Base-by-base conservation (phyloP, 768 basidiomycete genomes). In the Vararia minispora region DNA sequence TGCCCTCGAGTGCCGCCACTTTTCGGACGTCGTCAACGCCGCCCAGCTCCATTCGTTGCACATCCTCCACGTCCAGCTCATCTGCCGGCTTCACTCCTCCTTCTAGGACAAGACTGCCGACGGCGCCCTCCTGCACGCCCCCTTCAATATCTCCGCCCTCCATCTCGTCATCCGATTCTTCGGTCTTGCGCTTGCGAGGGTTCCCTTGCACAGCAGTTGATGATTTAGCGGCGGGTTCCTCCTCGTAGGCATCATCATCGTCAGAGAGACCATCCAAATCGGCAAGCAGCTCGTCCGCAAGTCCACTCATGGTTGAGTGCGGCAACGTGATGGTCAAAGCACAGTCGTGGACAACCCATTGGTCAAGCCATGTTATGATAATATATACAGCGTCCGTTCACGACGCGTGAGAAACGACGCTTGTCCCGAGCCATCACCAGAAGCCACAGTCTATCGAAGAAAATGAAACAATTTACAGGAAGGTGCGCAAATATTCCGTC, bases 71-170 rank as follows among this genome's bases (percentile, higher is more conserved):
- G 55, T 97, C 91, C 30, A 98, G 66, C 61, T 99, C 92, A 27
- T 97, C 91, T n/a, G 92, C 89, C 11, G 94, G 94, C 48, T 74
- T 76, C 10, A 92, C 66, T 8, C 94, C 94, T 1, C 91, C 92
- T 39, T 85, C 85, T 0, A 85, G 67, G 4, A 88, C 79, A 11
- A 92, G 67, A 5, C 68, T 69, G 0, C 69, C 70, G 5, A 69
- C 58, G 5, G 45, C 58, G 25, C 58, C 56, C 33, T 58, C 62
- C 34, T 65, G 58, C 1, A 46, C 62, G 9, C 59, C 67, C 24
- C 49, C 63, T 18, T 59, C 68, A 6, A 57, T 71, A 8, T 56
- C 71, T 20, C 58, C 65, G 22, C 66, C 72, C 24, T 68, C 71
- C 63, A 76, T 73, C 23, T 68, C 68, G 16, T 63, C 66, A 50